Base-by-base conservation (phyloP, 75 land plant genomes). In the Chamaecyparis obtusa region DNA sequence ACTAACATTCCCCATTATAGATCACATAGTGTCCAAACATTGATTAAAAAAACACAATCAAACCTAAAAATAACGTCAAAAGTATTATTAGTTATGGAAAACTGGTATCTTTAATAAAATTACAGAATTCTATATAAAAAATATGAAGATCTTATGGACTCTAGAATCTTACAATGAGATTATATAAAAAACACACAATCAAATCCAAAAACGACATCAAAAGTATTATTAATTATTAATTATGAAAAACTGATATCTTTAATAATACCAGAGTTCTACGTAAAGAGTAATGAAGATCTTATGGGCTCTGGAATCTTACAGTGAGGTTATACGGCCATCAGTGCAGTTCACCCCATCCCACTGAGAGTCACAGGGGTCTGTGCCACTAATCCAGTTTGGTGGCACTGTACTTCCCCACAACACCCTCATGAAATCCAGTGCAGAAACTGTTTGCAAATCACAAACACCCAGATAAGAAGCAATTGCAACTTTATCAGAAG, bases 281-380 rank as follows among this genome's bases (percentile, higher is more conserved):
- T 24, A 64, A 64, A 39, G 41, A 39, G 41, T 21, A 60, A 64
- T 7, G 69, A 7, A 64, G 7, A 64, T 24, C n/a, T 64, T 24
- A 27, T 64, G 69, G 69, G 69, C 9, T 6, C 69, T 24, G 9
- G 69, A 24, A 27, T 7, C 85, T 49, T 10, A 84, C 85, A 84
- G 37, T 17, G 46, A 27, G n/a, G 15, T 44, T 44, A 86, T 33
- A 21, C 43, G 16, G 30, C 24, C 83, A 80, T 16, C 75, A 43
- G 32, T 76, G 86, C 81, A 86, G 86, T 1, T 77, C 4, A 86
- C 36, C 35, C 86, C 81, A 37, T 78, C 86, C 83, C 86, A 86
- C 35, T 33, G 36, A n/a, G 46, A 2, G 14, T 84, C 86, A 39
- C 86, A 86, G 27, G 86, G 86, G 76, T 86, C 86, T 13, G 30